These are phyloP conservation scores for Tetracladium setigerum DNA, from an alignment of 495 filamentous ascomycete species.

Conservation along the genomic window DNA sequence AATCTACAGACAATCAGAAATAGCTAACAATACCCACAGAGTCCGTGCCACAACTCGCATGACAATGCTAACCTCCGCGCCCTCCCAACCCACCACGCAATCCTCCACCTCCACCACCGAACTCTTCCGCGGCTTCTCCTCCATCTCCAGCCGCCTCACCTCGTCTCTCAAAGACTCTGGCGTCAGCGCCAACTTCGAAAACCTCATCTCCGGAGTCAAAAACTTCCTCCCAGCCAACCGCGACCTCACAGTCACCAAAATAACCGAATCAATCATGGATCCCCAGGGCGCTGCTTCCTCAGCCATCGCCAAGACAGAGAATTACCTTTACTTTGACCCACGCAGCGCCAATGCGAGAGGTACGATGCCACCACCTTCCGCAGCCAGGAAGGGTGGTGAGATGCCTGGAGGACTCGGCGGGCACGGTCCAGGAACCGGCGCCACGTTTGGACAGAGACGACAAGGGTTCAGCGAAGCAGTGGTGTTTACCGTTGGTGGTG, in stretches of 20 bases:
- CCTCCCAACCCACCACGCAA: slow-evolving; percentile 56
- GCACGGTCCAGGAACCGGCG: slow-evolving; percentile 56
- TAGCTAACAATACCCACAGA: slow-evolving; percentile 38
- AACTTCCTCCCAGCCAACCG: slow-evolving; percentile 95
- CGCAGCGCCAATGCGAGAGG: slow-evolving; percentile 87
- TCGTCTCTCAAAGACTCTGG: slow-evolving; percentile 90
- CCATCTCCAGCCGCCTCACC: slow-evolving; percentile 82
- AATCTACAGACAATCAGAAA: neutral
- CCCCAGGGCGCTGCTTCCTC: slow-evolving; percentile 79
- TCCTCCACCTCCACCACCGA: slow-evolving; percentile 52
- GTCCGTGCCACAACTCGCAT: slow-evolving; percentile 94
- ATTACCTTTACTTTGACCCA: slow-evolving; percentile 98
- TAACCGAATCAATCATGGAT: slow-evolving; percentile 98
- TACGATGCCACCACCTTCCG: slow-evolving; percentile 73
- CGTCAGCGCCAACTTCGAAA: slow-evolving; percentile 83
- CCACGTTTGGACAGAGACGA: slow-evolving; percentile 86
- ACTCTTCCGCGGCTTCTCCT: slow-evolving; percentile 82
- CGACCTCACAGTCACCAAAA: slow-evolving; percentile 94
- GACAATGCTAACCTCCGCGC: slow-evolving; percentile 93
- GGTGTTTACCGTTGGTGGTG: slow-evolving; percentile 94
- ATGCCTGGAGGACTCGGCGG: slow-evolving; percentile 35
- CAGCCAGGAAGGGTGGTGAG: slow-evolving; percentile 35
- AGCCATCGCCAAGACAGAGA: slow-evolving; percentile 93
- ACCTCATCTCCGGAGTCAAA: slow-evolving; percentile 94
- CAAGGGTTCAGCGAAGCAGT: slow-evolving; percentile 94